Base-by-base conservation (phyloP, 192 early-diverging fungal genomes). In the Backusella mclennaniae region DNA sequence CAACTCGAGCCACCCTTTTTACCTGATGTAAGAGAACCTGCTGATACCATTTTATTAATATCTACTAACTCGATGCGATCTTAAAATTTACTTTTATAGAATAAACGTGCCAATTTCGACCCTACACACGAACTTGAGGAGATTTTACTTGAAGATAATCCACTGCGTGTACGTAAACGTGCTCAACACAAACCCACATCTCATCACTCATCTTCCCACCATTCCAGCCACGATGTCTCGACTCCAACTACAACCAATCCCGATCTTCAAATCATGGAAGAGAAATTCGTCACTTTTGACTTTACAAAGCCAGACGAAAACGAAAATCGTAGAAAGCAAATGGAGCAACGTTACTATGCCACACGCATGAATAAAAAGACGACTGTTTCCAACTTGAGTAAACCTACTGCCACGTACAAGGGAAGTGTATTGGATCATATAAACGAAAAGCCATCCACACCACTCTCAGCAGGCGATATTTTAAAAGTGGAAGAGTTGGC, bases 61-160 rank as follows among this genome's bases (percentile, higher is more conserved):
- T 44, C 14, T 44, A 9, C 33, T 66, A 42, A 29, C 26, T 33
- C 35, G 11, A 52, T 33, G 11, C 9, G 7, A 38, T 14, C 19
- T 7, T 7, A 12, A 4, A 33, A 33, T 3, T 33, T 33, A 33
- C 33, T 3, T 33, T 33, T 33, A 70, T 42, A 95, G 94, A 86
- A 88, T 67, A 95, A 97, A 79, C 84, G 90, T 23, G 91, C 94
- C 63, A 99, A 99, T 79, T 98, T 98, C 83, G 97, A 99, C 86
- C 95, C 95, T 8, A 95, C 96, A 31, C 92, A 98, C 78, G 97
- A 99, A 63, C 82, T 99, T 26, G 97, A 99, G 74, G 98, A 99
- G 77, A 89, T 98, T 35, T 83, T 99, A 46, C 85, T 99, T n/a
- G 97, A 99, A 78, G 97, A 98, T 38, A 96, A 97, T 69, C 97